phyloP scores from a whole-genome alignment of 2,329 filamentous ascomycete genomes.

The Aspergillus versicolor region DNA sequence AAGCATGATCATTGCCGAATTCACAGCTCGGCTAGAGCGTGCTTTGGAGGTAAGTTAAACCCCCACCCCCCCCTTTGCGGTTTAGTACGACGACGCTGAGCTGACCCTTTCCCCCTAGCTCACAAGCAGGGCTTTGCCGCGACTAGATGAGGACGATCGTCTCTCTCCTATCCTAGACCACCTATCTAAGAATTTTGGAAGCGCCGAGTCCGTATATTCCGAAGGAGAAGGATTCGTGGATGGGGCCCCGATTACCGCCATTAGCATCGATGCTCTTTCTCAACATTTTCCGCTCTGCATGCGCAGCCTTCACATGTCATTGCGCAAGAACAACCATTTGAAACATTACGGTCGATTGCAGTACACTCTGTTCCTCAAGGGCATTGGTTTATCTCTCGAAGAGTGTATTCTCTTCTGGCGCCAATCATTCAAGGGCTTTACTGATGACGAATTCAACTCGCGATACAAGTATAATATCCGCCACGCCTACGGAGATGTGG shows the following conservation, averaged over 20 bases:
- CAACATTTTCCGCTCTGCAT: slow-evolving; percentile 90
- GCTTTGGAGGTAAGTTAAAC: slow-evolving; percentile 77
- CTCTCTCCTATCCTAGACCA: slow-evolving; percentile 73
- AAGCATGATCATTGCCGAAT: slow-evolving; percentile 87
- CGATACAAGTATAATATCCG: slow-evolving; percentile 96
- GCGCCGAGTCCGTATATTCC: slow-evolving; percentile 80
- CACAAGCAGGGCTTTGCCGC: slow-evolving; percentile 84
- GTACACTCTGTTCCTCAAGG: slow-evolving; percentile 95
- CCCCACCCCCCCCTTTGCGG: slow-evolving; percentile 14
- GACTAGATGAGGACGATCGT: slow-evolving; percentile 93
- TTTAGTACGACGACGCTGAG: not conserved
- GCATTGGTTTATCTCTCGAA: slow-evolving; percentile 87
- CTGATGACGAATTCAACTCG: slow-evolving; percentile 94
- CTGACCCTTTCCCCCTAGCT: slow-evolving; percentile 52
- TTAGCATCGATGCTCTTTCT: slow-evolving; percentile 75
- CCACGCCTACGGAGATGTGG: slow-evolving; percentile 93
- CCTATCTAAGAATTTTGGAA: slow-evolving; percentile 93
- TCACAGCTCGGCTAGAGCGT: slow-evolving; percentile 73
- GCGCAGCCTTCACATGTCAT: slow-evolving; percentile 81
- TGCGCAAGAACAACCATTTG: slow-evolving; percentile 84
- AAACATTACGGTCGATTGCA: slow-evolving; percentile 93
- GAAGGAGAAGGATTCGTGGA: slow-evolving; percentile 63
- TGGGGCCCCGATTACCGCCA: slow-evolving; percentile 73
- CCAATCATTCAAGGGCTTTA: slow-evolving; percentile 76
- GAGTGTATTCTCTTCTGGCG: slow-evolving; percentile 94